Conservation (phyloP, 2,329 filamentous ascomycete genomes). For the Fusarium palustre region DNA sequence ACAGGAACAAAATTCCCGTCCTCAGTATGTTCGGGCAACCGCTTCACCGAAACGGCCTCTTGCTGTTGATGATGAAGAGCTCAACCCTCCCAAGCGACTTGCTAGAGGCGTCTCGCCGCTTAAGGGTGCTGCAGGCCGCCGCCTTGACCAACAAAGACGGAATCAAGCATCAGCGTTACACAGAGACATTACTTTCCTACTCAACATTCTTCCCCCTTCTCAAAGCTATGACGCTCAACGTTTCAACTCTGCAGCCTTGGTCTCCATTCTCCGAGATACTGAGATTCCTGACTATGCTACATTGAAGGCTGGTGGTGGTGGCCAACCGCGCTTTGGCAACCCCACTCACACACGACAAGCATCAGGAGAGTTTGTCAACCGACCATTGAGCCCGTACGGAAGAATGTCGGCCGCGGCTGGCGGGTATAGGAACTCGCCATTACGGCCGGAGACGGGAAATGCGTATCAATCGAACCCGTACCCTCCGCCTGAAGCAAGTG, state of each 20-base stretch:
- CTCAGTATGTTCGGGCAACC: slow-evolving; percentile 60
- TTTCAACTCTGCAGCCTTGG: slow-evolving; percentile 77
- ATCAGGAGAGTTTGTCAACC: slow-evolving; percentile 58
- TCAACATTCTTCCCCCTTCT: slow-evolving; percentile 80
- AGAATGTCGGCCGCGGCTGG: slow-evolving; percentile 55
- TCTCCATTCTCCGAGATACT: slow-evolving; percentile 77
- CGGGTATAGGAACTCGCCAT: slow-evolving; percentile 64
- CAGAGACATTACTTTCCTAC: slow-evolving; percentile 71
- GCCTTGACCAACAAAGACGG: slow-evolving; percentile 81
- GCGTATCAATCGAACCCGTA: slow-evolving; percentile 48
- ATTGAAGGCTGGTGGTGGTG: slow-evolving; percentile 62
- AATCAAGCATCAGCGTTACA: slow-evolving; percentile 77
- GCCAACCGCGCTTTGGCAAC: slow-evolving; percentile 51
- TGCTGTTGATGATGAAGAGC: slow-evolving; percentile 76
- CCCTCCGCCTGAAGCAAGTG: slow-evolving; percentile 46
- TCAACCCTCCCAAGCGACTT: slow-evolving; percentile 84
- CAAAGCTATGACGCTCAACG: slow-evolving; percentile 77
- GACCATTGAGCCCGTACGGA: slow-evolving; percentile 63
- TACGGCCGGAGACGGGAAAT: slow-evolving; percentile 59
- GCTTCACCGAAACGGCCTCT: slow-evolving; percentile 73
- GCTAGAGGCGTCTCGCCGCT: slow-evolving; percentile 90
- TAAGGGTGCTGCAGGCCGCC: slow-evolving; percentile 88
- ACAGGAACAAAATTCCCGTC: slow-evolving; percentile 59
- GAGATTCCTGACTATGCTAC: slow-evolving; percentile 71
- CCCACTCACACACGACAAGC: slow-evolving; percentile 56